Percentiles rank a stretch among this genome's conserved stretches.
Conservation (phyloP, 805 yeast species). For the Kurtzmaniella fragi region DNA sequence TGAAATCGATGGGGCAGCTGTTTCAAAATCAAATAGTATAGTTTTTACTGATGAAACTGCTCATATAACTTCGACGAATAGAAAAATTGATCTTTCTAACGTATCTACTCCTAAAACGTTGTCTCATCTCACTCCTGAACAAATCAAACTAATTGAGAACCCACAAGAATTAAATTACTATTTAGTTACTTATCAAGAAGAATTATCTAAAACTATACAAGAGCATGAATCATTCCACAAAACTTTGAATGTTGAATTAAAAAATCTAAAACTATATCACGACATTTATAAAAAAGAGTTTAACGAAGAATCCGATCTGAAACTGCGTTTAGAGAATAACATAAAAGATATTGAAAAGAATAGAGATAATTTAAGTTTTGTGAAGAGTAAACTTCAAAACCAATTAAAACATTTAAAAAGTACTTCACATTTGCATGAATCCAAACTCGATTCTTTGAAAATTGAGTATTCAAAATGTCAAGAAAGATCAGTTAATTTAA, state of each 20-base stretch:
- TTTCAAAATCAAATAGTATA: neutral
- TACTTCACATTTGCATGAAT: constrained; percentile 13
- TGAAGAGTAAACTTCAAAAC: constrained; percentile 23
- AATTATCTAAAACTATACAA: constrained; percentile 14
- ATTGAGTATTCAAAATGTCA: constrained; percentile 14
- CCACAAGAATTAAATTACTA: constrained; percentile 18
- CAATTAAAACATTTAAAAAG: constrained; percentile 17
- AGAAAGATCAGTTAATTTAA: constrained; percentile 18
- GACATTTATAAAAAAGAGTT: constrained; percentile 29
- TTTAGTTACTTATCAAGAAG: constrained; percentile 20
- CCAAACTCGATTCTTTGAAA: constrained; percentile 15
- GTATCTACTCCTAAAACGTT: neutral
- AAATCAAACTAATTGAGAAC: constrained; percentile 13
- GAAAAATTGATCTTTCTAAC: neutral
- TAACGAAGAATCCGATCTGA: constrained; percentile 28
- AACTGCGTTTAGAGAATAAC: constrained; percentile 23
- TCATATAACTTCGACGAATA: neutral
- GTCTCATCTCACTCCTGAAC: neutral
- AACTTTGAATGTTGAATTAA: constrained; percentile 11
- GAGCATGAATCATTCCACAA: constrained; percentile 16
- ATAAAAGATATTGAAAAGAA: constrained; percentile 26
- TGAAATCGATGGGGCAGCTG: neutral
- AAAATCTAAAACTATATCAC: constrained; percentile 9
- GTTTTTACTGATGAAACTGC: neutral
- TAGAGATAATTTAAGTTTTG: constrained; percentile 28